Base-by-base conservation (phyloP, 768 basidiomycete genomes). In the Cytidiella melzeri region DNA sequence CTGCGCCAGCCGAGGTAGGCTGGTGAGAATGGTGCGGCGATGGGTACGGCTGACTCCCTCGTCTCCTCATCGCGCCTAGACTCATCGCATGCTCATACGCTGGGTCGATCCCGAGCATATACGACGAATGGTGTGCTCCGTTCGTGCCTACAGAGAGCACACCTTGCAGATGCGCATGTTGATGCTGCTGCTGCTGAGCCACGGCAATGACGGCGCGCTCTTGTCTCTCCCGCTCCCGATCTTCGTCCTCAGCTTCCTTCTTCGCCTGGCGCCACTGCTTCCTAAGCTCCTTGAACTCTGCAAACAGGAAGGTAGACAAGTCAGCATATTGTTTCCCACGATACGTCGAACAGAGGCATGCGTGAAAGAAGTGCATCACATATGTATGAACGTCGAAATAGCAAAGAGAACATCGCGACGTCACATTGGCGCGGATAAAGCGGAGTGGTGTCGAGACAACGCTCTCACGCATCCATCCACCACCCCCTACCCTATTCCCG, bases 201-300 rank as follows among this genome's bases (percentile, higher is more conserved):
- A 15, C 30, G 30, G 30, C 30, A 15, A 34, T 7, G 30, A 34
- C 47, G 25, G 41, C 21, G 20, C 42, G 50, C 23, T 47, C 55
- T 25, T 57, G 51, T 11, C 55, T 52, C 37, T 49, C 55, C 24
- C 58, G 56, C 18, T 61, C 57, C 23, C 57, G 58, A 18, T 58
- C 55, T 15, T 51, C 53, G 12, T 63, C 62, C 21, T 63, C 62
- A 13, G 48, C 67, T 61, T 92, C 90, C 67, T 94, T 92, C 73
- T 94, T 96, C 57, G 83, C 79, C 71, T 91, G 91, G 37, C 93
- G 83, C 93, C 95, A 96, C 58, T 87, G 86, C 67, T 94, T 97
- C 49, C 95, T 84, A 59, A 97, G 81, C 63, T 98, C 95, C 62
- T 95, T 97, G 76, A 98, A 99, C 73, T 98, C 95, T 97, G 69